Percentiles rank a stretch among this genome's conserved stretches.
These are phyloP conservation scores for Filobasidium wieringae DNA, from an alignment of 768 basidiomycete genomes.

Conservation along the genomic window DNA sequence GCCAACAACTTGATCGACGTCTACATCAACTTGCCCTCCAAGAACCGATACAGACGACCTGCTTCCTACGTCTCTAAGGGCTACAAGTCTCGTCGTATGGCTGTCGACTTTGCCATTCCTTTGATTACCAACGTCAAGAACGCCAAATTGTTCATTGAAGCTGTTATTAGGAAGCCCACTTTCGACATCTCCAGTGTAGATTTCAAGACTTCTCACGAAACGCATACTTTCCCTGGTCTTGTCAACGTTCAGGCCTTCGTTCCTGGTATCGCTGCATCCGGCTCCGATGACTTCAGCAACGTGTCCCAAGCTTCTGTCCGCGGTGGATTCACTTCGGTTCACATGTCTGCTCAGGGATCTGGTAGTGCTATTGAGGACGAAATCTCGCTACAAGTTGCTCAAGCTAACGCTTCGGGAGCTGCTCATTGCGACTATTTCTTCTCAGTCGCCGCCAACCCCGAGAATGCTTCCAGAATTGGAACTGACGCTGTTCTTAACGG, in stretches of 20 bases:
- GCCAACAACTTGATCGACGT: slow-evolving; percentile 90
- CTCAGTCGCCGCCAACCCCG: slow-evolving; percentile 59
- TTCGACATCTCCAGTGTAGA: slow-evolving; percentile 83
- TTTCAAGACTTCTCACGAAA: slow-evolving; percentile 84
- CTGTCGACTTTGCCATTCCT: slow-evolving; percentile 94
- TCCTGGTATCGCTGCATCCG: slow-evolving; percentile 52
- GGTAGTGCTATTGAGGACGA: slow-evolving; percentile 56
- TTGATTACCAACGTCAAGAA: slow-evolving; percentile 98
- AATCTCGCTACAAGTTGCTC: slow-evolving; percentile 56
- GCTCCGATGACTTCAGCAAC: slow-evolving; percentile 52
- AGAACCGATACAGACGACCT: slow-evolving; percentile 91
- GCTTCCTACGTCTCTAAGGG: slow-evolving; percentile 96
- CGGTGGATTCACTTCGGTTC: slow-evolving; percentile 76
- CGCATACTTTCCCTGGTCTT: slow-evolving; percentile 80
- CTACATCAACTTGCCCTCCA: slow-evolving; percentile 98
- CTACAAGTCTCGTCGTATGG: slow-evolving; percentile 93
- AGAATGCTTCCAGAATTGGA: slow-evolving; percentile 47
- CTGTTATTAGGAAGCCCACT: slow-evolving; percentile 57
- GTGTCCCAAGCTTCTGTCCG: slow-evolving; percentile 71
- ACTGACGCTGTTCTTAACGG: slow-evolving; percentile 63
- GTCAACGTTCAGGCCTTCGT: slow-evolving; percentile 80
- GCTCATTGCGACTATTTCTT: slow-evolving; percentile 84
- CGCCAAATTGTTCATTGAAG: slow-evolving; percentile 90
- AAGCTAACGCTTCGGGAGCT: slow-evolving; percentile 50
- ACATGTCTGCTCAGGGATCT: slow-evolving; percentile 63